These are phyloP conservation scores for Babesia microti DNA, from an alignment of 169 alveolate genomes.

Conservation along the genomic window DNA sequence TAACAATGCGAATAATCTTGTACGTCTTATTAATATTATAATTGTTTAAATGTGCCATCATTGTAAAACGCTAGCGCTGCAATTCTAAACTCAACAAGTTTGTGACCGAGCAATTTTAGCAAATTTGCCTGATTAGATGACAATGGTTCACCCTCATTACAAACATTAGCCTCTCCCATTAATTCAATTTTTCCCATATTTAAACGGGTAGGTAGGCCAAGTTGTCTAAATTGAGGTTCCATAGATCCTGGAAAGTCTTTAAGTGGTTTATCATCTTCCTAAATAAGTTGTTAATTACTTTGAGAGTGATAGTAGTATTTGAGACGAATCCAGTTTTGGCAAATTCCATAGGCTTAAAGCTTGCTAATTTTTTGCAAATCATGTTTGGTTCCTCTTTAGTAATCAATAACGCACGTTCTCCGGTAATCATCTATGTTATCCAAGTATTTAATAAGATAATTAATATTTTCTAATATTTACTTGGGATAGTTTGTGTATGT, in stretches of 20 bases:
- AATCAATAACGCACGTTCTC: conserved; percentile 36
- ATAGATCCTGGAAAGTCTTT: conserved; percentile 34
- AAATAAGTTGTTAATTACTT: conserved; percentile 6
- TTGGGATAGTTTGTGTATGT: conserved; percentile 47
- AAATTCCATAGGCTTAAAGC: conserved; percentile 28
- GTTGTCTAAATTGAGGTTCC: conserved; percentile 44
- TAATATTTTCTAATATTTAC: conserved; percentile 1
- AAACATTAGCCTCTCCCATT: conserved; percentile 28
- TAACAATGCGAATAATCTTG: too few relatives aligned
- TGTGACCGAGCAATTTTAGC: too few relatives aligned
- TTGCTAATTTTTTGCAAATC: conserved; percentile 21
- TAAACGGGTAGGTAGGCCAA: conserved; percentile 36
- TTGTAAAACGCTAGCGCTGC: too few relatives aligned
- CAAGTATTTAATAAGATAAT: neutral
- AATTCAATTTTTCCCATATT: conserved; percentile 36
- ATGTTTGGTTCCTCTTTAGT: conserved; percentile 31
- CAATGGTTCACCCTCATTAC: conserved; percentile 29
- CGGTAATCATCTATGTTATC: conserved; percentile 9
- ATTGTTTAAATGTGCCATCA: too few relatives aligned
- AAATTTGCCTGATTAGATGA: conserved; percentile 37
- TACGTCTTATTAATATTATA: too few relatives aligned
- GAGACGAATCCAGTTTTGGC: conserved; percentile 31
- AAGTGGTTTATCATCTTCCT: conserved; percentile 23
- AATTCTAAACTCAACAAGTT: too few relatives aligned
- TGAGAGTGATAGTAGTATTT: conserved; percentile 18